Evolutionary conservation across 768 basidiomycete genomes (phyloP).

Genomic region (Suillus americanus): DNA sequence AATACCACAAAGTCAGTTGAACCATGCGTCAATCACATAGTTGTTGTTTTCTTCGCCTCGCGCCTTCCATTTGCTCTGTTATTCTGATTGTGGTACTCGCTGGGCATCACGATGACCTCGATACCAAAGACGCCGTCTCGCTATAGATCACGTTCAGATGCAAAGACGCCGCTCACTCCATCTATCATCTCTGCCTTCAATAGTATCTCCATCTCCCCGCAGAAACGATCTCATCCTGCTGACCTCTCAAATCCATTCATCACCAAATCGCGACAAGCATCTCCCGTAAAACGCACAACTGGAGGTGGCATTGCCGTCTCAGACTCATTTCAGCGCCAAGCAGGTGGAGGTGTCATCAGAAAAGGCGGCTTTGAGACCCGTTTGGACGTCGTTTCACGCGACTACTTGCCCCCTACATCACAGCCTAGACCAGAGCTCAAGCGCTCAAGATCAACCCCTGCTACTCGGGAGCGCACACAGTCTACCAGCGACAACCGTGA

Average conservation of each 20-base stretch:
- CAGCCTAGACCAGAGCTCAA: conserved; percentile 58
- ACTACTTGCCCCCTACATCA: conserved; percentile 63
- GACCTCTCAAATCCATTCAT: conserved; percentile 68
- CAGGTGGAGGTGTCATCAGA: conserved; percentile 64
- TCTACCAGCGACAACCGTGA: conserved; percentile 49
- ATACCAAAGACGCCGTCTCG: conserved; percentile 46
- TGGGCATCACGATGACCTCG: conserved; percentile 16
- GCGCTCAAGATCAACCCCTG: conserved; percentile 73
- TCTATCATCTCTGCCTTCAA: conserved; percentile 41
- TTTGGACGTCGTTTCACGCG: conserved; percentile 72
- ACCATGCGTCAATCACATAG: background rate
- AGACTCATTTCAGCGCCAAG: conserved; percentile 60
- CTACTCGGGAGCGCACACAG: conserved; percentile 38
- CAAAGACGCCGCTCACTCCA: conserved; percentile 49
- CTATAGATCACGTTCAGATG: conserved; percentile 48
- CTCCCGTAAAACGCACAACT: conserved; percentile 64
- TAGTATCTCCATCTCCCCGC: conserved; percentile 34
- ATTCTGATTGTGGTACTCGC: background rate
- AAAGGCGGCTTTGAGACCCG: conserved; percentile 78
- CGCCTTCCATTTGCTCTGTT: background rate
- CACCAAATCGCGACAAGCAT: conserved; percentile 52
- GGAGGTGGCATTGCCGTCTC: conserved; percentile 47
- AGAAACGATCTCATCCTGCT: conserved; percentile 34
- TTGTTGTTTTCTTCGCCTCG: background rate
- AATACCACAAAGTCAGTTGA: background rate